Conservation (phyloP, 2,329 filamentous ascomycete genomes). For the Scedosporium dehoogii region DNA sequence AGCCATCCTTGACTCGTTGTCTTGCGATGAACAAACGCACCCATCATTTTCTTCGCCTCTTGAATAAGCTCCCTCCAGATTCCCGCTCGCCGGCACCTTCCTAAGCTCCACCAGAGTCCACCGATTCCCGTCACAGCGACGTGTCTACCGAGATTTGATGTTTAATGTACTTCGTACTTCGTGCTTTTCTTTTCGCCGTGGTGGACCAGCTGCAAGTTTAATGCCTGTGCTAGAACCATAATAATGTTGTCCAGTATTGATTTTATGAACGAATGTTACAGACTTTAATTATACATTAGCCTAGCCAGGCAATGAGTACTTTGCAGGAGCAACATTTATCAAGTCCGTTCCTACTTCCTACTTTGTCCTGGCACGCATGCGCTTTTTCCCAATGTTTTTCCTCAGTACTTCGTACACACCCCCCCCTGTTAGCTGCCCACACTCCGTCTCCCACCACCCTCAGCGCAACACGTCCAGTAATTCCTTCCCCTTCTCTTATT, state of each 20-base stretch:
- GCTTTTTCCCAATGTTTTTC: neutral
- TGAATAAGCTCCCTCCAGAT: neutral
- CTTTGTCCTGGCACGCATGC: neutral
- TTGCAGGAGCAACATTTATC: too few relatives aligned
- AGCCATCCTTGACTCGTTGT: too few relatives aligned
- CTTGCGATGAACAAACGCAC: neutral
- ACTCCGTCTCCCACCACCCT: neutral
- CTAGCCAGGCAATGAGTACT: too few relatives aligned
- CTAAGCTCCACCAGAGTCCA: neutral
- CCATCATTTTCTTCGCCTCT: neutral
- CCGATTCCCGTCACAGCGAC: neutral
- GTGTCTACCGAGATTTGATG: neutral
- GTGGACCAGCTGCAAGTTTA: neutral
- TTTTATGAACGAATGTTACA: neutral
- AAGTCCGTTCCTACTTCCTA: too few relatives aligned
- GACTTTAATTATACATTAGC: too few relatives aligned
- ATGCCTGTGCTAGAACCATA: neutral
- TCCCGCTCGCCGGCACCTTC: neutral
- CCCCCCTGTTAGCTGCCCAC: neutral
- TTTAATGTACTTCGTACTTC: neutral
- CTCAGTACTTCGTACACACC: neutral
- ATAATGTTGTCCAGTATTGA: neutral
- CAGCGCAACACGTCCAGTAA: neutral
- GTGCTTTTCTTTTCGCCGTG: too few relatives aligned
- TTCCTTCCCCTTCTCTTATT: conserved; percentile 5